phyloP scores from a whole-genome alignment of 352 stramenopile species.

The Globisporangium cederbergense region DNA sequence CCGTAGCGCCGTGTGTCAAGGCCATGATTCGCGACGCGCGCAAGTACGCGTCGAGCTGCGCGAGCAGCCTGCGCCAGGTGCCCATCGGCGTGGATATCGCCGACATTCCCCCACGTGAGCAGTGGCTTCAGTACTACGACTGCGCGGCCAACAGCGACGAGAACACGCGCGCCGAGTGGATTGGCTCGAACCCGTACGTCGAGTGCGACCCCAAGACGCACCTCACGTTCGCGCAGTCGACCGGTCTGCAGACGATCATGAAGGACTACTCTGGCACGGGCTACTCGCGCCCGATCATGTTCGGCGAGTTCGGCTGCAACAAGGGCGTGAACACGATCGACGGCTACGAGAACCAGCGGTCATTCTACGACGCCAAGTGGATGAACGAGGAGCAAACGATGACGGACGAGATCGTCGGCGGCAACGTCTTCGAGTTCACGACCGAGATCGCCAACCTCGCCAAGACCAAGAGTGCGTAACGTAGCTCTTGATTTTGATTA shows the following conservation, averaged over 20 bases:
- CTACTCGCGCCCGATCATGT: slow-evolving; percentile 64
- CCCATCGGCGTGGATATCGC: slow-evolving; percentile 51
- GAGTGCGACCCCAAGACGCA: slow-evolving; percentile 59
- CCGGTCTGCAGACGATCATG: slow-evolving; percentile 61
- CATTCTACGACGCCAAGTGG: slow-evolving; percentile 64
- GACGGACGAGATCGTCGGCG: slow-evolving; percentile 57
- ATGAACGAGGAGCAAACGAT: slow-evolving; percentile 76
- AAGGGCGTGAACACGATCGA: slow-evolving; percentile 60
- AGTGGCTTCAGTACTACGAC: slow-evolving; percentile 51
- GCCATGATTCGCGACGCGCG: slow-evolving; percentile 41
- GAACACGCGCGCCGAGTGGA: slow-evolving; percentile 36
- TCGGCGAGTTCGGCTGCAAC: slow-evolving; percentile 79
- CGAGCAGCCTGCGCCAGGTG: slow-evolving; percentile 28
- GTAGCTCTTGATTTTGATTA: no score
- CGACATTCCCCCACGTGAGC: slow-evolving; percentile 34
- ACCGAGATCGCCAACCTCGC: slow-evolving; percentile 60
- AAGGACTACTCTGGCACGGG: slow-evolving; percentile 39
- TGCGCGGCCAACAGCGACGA: slow-evolving; percentile 38
- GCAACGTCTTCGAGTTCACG: slow-evolving; percentile 77
- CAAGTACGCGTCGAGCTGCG: slow-evolving; percentile 39
- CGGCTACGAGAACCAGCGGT: slow-evolving; percentile 64
- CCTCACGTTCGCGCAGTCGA: slow-evolving; percentile 49
- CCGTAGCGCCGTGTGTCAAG: slow-evolving; percentile 44
- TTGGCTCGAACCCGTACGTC: slow-evolving; percentile 54
- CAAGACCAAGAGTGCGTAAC: slow-evolving; percentile 21